A percentile compares a stretch with the other conserved stretches of the same genome.
phyloP scores from a whole-genome alignment of 2,329 filamentous ascomycete species.

The Endoconidiophora laricicola region DNA sequence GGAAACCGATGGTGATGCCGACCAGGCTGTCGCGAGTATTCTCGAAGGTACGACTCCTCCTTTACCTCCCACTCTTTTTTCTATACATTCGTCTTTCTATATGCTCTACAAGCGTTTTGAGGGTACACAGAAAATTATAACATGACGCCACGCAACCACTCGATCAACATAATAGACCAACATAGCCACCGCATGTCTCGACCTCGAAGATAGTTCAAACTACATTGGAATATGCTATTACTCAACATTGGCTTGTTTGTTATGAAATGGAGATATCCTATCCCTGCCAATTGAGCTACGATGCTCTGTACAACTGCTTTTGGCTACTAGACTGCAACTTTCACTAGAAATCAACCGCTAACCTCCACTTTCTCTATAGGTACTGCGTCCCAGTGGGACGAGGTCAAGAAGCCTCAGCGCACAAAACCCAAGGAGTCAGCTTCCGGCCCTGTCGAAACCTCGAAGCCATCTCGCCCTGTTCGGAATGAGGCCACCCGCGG shows the following conservation, averaged over 20 bases:
- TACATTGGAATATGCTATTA: no score
- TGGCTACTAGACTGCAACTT: no score
- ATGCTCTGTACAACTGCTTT: no score
- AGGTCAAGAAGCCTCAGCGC: conserved; percentile 66
- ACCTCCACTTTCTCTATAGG: conserved; percentile 29
- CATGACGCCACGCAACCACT: no score
- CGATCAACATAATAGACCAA: no score
- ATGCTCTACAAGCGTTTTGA: neutral
- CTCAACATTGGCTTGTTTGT: no score
- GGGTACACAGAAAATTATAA: neutral
- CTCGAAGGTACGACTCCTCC: conserved; percentile 45
- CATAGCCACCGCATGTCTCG: no score
- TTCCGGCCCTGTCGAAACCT: conserved; percentile 30
- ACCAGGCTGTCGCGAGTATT: conserved; percentile 60
- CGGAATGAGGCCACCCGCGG: conserved; percentile 46
- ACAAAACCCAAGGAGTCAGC: conserved; percentile 51
- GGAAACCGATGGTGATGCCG: conserved; percentile 68
- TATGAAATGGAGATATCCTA: no score
- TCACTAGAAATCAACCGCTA: no score
- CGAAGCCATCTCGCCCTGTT: conserved; percentile 37
- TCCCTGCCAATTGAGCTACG: no score
- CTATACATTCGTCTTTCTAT: neutral
- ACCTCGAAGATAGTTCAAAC: no score
- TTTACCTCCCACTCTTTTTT: conserved; percentile 4
- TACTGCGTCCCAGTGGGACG: conserved; percentile 66